Evolutionary conservation across 177 flowering plant species (phyloP), one percentile per base, ranked within the genome.

Genomic region (Telopea speciosissima): DNA sequence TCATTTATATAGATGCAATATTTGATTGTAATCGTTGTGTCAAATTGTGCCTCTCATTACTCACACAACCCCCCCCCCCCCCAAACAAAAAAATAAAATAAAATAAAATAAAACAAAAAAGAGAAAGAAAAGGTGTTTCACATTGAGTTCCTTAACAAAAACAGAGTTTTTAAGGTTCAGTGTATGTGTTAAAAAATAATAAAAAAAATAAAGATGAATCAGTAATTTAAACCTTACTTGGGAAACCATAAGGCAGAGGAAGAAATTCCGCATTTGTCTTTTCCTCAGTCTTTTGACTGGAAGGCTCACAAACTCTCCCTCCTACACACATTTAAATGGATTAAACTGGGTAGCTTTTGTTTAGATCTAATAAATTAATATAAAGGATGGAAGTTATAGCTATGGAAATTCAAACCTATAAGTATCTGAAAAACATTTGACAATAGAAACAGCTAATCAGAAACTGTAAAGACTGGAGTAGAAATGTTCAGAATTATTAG

Each of bases 171-270:
- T 44, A 16, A 31, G 10, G 16, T 24, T 59, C 61, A 62, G 45
- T 36, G 40, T 36, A 17, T 10, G 17, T 22, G 12, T 21, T 54
- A 31, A 58, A 26, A 56, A 69, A 10, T 54, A 36, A 62, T 12
- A 25, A 60, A 5, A 28, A 63, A 7, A 13, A 26, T 45, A 42
- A 44, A 42, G 40, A 60, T 58, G 24, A 13, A 1, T 42, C 14
- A 6, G 60, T 31, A 19, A 24, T 24, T 25, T 21, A 54, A 60
- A 49, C 5, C 88, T 81, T 86, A 93, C 98, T 75, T 94, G 98
- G 65, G 98, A 90, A 76, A 94, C 92, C 97, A 94, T 89, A 74
- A 94, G 95, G 77, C 90, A 90, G 61, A 94, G 78, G 67, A 89
- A 88, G 77, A 94, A 90, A 81, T 94, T 91, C 58, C 91, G 85